Conservation (phyloP, 768 basidiomycete species). For the Coprinellus micaceus region DNA sequence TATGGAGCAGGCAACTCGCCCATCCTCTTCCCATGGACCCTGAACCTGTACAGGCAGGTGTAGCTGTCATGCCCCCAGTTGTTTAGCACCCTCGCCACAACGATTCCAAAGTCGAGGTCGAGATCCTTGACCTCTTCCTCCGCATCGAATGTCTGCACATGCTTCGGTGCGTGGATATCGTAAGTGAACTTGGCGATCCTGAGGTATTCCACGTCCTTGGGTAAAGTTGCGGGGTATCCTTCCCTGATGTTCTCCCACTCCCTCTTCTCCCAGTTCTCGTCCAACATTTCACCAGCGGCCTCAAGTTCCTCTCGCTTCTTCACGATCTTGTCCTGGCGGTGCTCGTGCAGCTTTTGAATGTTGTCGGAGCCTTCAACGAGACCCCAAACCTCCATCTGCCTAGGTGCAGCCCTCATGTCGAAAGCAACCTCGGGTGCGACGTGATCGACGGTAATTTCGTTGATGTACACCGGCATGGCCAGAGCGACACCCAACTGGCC, state of each 20-base stretch:
- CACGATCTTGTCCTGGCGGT: slow-evolving; percentile 40
- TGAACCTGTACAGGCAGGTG: slow-evolving; percentile 86
- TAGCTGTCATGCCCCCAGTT: slow-evolving; percentile 86
- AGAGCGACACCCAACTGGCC: slow-evolving; percentile 86
- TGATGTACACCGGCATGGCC: slow-evolving; percentile 67
- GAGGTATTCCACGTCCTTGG: slow-evolving; percentile 46
- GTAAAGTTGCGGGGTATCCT: slow-evolving; percentile 47
- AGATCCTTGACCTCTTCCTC: slow-evolving; percentile 61
- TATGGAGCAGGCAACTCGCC: slow-evolving; percentile 38
- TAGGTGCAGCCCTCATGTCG: slow-evolving; percentile 78
- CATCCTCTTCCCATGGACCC: slow-evolving; percentile 67
- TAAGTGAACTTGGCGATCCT: slow-evolving; percentile 71
- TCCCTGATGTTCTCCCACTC: slow-evolving; percentile 31
- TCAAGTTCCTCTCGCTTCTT: slow-evolving; percentile 22
- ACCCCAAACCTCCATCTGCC: slow-evolving; percentile 89
- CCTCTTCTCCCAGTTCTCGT: slow-evolving; percentile 22
- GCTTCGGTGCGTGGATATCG: slow-evolving; percentile 49
- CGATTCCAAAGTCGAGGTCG: slow-evolving; percentile 80
- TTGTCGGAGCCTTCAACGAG: slow-evolving; percentile 79
- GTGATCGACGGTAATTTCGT: slow-evolving; percentile 85
- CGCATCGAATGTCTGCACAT: slow-evolving; percentile 81
- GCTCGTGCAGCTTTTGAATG: slow-evolving; percentile 52
- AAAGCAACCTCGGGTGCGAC: slow-evolving; percentile 77
- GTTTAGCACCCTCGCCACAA: slow-evolving; percentile 71
- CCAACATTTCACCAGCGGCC: slow-evolving; percentile 26